Percentiles rank a stretch among this genome's conserved stretches.
phyloP scores from a whole-genome alignment of 768 basidiomycete genomes.

The Calocybe indica region DNA sequence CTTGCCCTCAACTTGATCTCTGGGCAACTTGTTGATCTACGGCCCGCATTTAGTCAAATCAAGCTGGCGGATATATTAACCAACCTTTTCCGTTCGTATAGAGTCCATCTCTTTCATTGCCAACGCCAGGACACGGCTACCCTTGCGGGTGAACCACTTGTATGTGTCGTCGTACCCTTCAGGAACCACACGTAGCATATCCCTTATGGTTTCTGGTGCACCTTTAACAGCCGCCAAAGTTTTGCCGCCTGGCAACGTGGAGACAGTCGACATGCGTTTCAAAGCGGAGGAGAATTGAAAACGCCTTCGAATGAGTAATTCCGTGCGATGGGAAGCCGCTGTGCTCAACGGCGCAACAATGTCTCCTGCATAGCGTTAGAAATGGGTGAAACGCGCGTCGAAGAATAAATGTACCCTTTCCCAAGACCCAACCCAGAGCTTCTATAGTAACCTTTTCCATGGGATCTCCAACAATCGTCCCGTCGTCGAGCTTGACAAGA shows the following conservation, averaged over 20 bases:
- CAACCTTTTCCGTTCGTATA: constrained; percentile 68
- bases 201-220: constrained; percentile 93
- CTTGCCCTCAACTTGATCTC: constrained; percentile 73
- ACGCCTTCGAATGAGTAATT: constrained; percentile 75
- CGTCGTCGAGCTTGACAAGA: constrained; percentile 90
- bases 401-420: constrained; percentile 33
- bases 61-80: constrained; percentile 8
- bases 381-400: no score
- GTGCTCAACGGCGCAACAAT: constrained; percentile 55
- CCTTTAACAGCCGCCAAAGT: constrained; percentile 83
- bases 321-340: constrained; percentile 48
- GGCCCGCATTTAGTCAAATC: not conserved
- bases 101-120: constrained; percentile 80
- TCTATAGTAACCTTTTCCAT: constrained; percentile 98
- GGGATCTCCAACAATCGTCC: constrained; percentile 91
- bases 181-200: constrained; percentile 74
- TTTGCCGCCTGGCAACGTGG: constrained; percentile 54
- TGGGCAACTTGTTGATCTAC: constrained; percentile 84
- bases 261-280: constrained; percentile 95
- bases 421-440: constrained; percentile 83
- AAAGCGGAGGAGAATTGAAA: constrained; percentile 98
- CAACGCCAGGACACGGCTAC: constrained; percentile 89
- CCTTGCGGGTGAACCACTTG: constrained; percentile 90
- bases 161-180: constrained; percentile 87
- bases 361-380: constrained; percentile 60